Evolutionary conservation across 2,329 filamentous ascomycete genomes (phyloP).

Genomic region (Thielaviopsis musarum): DNA sequence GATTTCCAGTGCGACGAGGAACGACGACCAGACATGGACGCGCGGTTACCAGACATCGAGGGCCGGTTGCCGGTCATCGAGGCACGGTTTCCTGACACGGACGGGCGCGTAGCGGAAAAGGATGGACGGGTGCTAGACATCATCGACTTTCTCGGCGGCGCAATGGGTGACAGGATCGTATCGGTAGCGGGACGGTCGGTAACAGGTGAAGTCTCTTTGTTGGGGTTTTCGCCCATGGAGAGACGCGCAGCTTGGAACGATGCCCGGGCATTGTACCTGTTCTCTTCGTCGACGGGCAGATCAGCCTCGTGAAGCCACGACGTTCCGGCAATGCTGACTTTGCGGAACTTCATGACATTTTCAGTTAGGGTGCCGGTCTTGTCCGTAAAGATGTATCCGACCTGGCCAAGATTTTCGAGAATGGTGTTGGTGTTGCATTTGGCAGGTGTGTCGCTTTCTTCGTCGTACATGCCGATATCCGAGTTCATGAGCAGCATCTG

Average conservation of each 20-base stretch:
- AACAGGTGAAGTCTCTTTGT: conserved; percentile 20
- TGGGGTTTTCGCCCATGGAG: conserved; percentile 8
- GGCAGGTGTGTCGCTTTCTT: conserved; percentile 66
- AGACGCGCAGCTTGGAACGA: conserved; percentile 9
- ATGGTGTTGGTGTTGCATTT: conserved; percentile 89
- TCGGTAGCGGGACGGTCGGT: conserved; percentile 14
- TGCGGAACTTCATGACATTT: conserved; percentile 90
- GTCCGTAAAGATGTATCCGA: conserved; percentile 82
- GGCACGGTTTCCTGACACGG: conserved; percentile 18
- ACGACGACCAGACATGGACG: conserved; percentile 21
- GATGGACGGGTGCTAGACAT: conserved; percentile 5
- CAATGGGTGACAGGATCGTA: conserved; percentile 15
- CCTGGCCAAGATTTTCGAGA: conserved; percentile 80
- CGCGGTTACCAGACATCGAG: conserved; percentile 14
- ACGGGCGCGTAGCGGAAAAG: conserved; percentile 12
- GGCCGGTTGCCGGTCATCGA: conserved; percentile 16
- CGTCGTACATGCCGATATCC: conserved; percentile 85
- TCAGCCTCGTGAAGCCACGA: conserved; percentile 78
- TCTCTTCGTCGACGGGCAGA: conserved; percentile 21
- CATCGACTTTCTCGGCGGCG: conserved; percentile 5
- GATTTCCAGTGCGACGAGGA: conserved; percentile 35
- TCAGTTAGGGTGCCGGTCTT: conserved; percentile 92
- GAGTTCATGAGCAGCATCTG: conserved; percentile 62
- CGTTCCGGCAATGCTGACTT: conserved; percentile 75
- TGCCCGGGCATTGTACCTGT: conserved; percentile 8